phyloP scores from a whole-genome alignment of 2,329 filamentous ascomycete genomes.

The Diaporthe vaccinii region DNA sequence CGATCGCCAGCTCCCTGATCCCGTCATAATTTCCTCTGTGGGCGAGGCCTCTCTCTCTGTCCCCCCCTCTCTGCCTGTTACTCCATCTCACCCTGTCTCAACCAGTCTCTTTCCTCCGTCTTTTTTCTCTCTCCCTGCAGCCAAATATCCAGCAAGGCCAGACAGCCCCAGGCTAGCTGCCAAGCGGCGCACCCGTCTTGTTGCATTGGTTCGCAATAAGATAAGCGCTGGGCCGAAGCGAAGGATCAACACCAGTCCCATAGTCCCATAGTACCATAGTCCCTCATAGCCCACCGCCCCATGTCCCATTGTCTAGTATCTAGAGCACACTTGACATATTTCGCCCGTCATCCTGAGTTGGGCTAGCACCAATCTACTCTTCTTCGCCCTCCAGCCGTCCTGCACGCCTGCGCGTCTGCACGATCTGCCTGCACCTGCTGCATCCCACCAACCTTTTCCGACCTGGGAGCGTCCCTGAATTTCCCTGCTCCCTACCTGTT shows the following conservation, averaged over 20 bases:
- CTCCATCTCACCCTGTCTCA: background rate
- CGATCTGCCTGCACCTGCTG: constrained; percentile 14
- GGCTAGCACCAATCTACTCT: constrained; percentile 17
- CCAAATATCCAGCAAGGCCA: background rate
- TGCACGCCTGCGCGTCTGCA: background rate
- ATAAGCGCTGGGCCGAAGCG: constrained; percentile 28
- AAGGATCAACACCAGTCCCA: constrained; percentile 27
- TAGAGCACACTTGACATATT: constrained; percentile 26
- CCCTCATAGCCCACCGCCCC: background rate
- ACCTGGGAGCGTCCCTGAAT: background rate
- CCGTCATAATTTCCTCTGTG: constrained; percentile 7
- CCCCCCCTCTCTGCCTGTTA: too few species aligned
- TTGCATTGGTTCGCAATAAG: constrained; percentile 15
- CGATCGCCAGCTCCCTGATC: constrained; percentile 24
- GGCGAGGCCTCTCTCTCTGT: background rate
- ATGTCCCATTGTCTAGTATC: constrained; percentile 20
- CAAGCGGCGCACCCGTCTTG: constrained; percentile 9
- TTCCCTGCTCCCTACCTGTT: background rate
- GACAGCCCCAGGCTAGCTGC: background rate
- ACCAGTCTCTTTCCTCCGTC: background rate
- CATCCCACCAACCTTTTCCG: constrained; percentile 1
- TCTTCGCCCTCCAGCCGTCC: background rate
- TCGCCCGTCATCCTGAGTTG: constrained; percentile 10
- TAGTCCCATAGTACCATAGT: background rate
- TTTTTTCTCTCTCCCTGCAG: background rate